These are phyloP conservation scores for Cercospora canescens DNA, from an alignment of 2,329 filamentous ascomycete genomes.

Conservation along the genomic window DNA sequence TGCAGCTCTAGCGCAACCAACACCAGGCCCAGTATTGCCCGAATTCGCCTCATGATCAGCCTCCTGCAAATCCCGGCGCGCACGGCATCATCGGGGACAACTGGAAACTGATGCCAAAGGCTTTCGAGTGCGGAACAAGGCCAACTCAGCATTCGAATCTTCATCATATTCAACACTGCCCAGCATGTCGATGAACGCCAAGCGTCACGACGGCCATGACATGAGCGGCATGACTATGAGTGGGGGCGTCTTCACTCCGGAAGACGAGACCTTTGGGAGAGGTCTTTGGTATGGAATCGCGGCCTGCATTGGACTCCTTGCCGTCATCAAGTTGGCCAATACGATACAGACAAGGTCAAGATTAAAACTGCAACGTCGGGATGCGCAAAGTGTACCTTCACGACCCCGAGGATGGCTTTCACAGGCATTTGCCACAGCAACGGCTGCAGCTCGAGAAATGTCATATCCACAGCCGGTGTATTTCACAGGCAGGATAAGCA, in stretches of 20 bases:
- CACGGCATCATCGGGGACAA: neutral
- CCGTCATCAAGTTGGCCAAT: conserved; percentile 16
- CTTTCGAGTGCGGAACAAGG: neutral
- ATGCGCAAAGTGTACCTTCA: conserved; percentile 24
- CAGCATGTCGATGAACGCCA: conserved; percentile 19
- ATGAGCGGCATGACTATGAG: conserved; percentile 34
- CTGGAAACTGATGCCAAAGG: neutral
- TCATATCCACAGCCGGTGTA: conserved; percentile 33
- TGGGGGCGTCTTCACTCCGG: conserved; percentile 27
- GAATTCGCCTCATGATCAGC: neutral
- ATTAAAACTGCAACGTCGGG: conserved; percentile 9
- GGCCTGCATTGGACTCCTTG: conserved; percentile 28
- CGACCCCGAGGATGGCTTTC: conserved; percentile 25
- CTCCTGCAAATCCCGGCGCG: neutral
- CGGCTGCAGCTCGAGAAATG: conserved; percentile 29
- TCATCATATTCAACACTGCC: neutral
- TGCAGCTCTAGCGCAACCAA: neutral
- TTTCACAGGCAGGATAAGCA: conserved; percentile 33
- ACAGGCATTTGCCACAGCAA: conserved; percentile 31
- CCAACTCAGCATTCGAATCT: neutral
- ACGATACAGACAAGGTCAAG: conserved; percentile 21
- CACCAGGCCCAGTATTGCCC: neutral
- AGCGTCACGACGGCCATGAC: conserved; percentile 22
- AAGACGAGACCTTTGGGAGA: conserved; percentile 29
- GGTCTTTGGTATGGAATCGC: conserved; percentile 34